Base-by-base conservation (phyloP, 805 yeast genomes). In the Sugiyamaella valdiviana region DNA sequence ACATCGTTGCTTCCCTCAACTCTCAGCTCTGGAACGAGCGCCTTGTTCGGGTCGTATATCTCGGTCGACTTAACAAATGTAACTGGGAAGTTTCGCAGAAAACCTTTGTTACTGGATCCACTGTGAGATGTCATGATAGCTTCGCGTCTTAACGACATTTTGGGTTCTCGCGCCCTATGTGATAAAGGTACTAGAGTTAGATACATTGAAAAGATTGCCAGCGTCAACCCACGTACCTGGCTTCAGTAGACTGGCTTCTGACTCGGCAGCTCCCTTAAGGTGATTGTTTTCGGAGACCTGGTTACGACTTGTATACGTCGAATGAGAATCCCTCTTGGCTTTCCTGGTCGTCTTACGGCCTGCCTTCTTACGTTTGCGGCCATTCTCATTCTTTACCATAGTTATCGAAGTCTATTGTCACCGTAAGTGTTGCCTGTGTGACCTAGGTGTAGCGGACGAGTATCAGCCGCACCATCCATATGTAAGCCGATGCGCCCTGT, bases 21-120 rank as follows among this genome's bases (percentile, higher is more conserved):
- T n/a, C n/a, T n/a, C n/a, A n/a, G n/a, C n/a, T n/a, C n/a, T n/a
- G n/a, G n/a, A n/a, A n/a, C n/a, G n/a, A n/a, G n/a, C n/a, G n/a
- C n/a, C n/a, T n/a, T n/a, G n/a, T n/a, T n/a, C n/a, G n/a, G n/a
- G 7, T 26, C 48, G 36, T 45, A 49, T 15, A 36, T 15, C 21
- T 49, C 45, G n/a, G 46, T 19, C 36, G 49, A 39, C 36, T 45
- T 49, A 32, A 49, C 36, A 20, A 49, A 49, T n/a, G 23, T 29
- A n/a, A 49, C 29, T 3, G 49, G 42, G 20, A 39, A 17, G 32
- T 26, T 10, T 19, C 51, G 21, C 19, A 45, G 32, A 20, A 43
- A 16, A 32, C 16, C 14, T 17, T n/a, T 35, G 14, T 32, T 22
- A 32, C 45, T 39, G 19, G n/a, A 15, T 17, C 16, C 23, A 5